Evolutionary conservation across 495 filamentous ascomycete species (phyloP).

Genomic region (Trichoderma orchidacearum): DNA sequence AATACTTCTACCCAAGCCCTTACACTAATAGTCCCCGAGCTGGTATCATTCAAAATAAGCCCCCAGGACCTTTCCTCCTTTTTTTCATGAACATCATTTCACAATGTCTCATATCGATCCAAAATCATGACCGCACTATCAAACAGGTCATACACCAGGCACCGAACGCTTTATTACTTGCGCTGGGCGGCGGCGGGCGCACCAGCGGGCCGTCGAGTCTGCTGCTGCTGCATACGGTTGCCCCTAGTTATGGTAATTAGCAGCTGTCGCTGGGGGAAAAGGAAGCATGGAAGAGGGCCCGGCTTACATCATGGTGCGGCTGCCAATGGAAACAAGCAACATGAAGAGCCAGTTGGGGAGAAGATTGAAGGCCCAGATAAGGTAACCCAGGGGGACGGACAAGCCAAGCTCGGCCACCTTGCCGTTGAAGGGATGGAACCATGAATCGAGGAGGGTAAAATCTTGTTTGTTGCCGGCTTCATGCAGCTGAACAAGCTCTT

Average conservation of each 20-base stretch:
- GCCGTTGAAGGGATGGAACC: conserved; percentile 72
- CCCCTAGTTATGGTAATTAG: conserved; percentile 8
- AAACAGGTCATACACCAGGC: background rate
- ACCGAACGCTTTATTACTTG: background rate
- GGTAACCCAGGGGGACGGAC: conserved; percentile 52
- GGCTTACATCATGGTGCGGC: conserved; percentile 67
- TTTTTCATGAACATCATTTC: background rate
- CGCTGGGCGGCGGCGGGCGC: conserved; percentile 6
- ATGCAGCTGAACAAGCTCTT: conserved; percentile 50
- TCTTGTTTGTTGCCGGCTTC: conserved; percentile 43
- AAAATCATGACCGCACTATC: background rate
- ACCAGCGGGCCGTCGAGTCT: conserved; percentile 7
- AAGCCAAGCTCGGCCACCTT: conserved; percentile 50
- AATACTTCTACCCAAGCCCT: conserved; percentile 3
- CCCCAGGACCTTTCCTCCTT: background rate
- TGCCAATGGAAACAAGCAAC: conserved; percentile 71
- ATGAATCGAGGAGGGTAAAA: conserved; percentile 49
- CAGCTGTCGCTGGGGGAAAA: background rate
- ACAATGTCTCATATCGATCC: background rate
- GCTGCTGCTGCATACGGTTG: conserved; percentile 20
- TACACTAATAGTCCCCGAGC: conserved; percentile 4
- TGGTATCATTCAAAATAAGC: conserved; percentile 1
- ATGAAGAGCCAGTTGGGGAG: conserved; percentile 51
- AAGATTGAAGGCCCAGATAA: conserved; percentile 54
- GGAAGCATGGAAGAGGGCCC: background rate